Conservation (phyloP, 139 green algal genomes). For the Chlorella sp. region DNA sequence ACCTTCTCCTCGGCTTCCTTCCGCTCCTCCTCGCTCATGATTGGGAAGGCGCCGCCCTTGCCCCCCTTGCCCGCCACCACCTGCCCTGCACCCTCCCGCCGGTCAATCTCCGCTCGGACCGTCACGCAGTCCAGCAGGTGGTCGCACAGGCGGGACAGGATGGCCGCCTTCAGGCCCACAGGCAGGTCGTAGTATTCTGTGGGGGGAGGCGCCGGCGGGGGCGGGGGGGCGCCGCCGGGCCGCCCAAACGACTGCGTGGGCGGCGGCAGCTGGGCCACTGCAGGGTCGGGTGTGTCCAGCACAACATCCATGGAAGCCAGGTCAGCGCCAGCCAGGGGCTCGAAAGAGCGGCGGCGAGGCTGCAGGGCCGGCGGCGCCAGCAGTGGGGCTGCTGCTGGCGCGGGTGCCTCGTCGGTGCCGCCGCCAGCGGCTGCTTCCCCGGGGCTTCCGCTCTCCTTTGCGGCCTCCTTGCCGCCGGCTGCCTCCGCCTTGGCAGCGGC, state of each 20-base stretch:
- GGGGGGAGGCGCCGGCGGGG: constrained; percentile 8
- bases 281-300: not conserved
- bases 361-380: not conserved
- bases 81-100: constrained; percentile 60
- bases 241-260: not conserved
- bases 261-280: not conserved
- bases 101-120: constrained; percentile 74
- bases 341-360: constrained; percentile 2
- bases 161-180: constrained; percentile 45
- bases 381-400: not conserved
- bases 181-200: constrained; percentile 65
- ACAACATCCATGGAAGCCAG: constrained; percentile 7
- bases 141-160: constrained; percentile 64
- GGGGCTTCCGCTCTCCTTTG: not conserved
- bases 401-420: no score
- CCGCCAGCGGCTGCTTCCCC: not conserved
- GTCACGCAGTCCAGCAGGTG: constrained; percentile 63
- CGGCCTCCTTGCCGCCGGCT: not conserved
- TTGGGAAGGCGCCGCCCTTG: constrained; percentile 60
- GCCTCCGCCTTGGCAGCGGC: not conserved
- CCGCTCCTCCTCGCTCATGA: constrained; percentile 55
- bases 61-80: constrained; percentile 62
- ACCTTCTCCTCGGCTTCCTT: constrained; percentile 40
- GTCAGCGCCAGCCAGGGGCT: not conserved
- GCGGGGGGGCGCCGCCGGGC: not conserved